These are phyloP conservation scores for Exophiala sp. DNA, from an alignment of 2,329 filamentous ascomycete species.

Conservation along the genomic window DNA sequence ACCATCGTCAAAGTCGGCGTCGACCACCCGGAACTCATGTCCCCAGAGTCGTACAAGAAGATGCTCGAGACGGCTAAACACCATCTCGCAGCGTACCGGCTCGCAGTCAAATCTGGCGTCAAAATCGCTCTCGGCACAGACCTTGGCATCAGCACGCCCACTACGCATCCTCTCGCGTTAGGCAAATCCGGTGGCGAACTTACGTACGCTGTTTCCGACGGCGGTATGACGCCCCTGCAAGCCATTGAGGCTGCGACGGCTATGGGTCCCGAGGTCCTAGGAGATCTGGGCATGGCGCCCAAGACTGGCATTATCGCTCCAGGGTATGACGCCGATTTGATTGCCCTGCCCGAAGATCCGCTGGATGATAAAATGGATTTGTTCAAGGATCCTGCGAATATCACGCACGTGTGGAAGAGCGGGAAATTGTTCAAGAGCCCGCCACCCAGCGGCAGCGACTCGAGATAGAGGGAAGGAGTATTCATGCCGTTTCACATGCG, in stretches of 20 bases:
- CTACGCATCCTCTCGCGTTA: constrained; percentile 33
- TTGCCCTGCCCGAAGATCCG: constrained; percentile 44
- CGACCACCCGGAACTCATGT: constrained; percentile 33
- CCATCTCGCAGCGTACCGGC: constrained; percentile 39
- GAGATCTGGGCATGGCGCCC: constrained; percentile 42
- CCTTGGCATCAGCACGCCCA: constrained; percentile 38
- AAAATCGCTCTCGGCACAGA: constrained; percentile 51
- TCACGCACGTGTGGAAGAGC: constrained; percentile 45
- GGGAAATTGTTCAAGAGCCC: constrained; percentile 22
- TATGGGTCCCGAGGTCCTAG: constrained; percentile 46
- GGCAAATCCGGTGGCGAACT: constrained; percentile 49
- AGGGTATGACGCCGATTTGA: constrained; percentile 50
- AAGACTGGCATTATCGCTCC: constrained; percentile 44
- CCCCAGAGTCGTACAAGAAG: constrained; percentile 38
- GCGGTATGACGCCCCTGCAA: constrained; percentile 49
- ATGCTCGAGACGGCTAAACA: constrained; percentile 36
- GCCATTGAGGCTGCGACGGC: constrained; percentile 53
- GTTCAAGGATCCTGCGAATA: constrained; percentile 38
- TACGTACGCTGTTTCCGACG: constrained; percentile 43
- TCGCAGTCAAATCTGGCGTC: constrained; percentile 44
- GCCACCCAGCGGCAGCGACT: neutral
- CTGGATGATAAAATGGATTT: constrained; percentile 43
- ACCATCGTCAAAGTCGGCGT: constrained; percentile 42
- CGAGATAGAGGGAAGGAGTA: neutral
- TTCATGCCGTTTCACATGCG: too few species aligned